phyloP scores from a whole-genome alignment of 768 basidiomycete species.

The Leccinum aurantiacum region DNA sequence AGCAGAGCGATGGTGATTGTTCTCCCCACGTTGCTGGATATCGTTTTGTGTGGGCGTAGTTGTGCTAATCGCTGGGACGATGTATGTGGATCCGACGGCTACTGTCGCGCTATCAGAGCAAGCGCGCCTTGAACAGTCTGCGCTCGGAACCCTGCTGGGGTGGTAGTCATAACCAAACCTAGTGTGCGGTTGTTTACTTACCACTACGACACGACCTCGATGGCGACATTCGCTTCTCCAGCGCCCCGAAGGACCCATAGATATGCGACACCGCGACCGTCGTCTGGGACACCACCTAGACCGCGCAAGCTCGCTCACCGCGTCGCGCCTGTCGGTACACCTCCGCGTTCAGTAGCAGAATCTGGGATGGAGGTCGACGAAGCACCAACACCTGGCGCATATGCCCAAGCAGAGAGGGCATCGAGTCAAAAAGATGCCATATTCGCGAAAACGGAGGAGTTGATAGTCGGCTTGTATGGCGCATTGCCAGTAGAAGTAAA shows the following conservation, averaged over 20 bases:
- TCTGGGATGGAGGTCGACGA: conserved; percentile 74
- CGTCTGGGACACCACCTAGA: conserved; percentile 28
- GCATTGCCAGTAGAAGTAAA: conserved; percentile 72
- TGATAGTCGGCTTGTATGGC: conserved; percentile 66
- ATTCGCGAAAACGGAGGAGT: conserved; percentile 74
- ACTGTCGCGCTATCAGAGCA: too few relatives aligned
- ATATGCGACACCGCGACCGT: conserved; percentile 28
- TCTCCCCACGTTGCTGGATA: too few relatives aligned
- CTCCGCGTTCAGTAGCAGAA: conserved; percentile 38
- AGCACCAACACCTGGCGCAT: conserved; percentile 38
- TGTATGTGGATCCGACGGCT: too few relatives aligned
- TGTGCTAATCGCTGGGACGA: too few relatives aligned
- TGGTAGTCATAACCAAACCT: too few relatives aligned
- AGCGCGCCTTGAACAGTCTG: too few relatives aligned
- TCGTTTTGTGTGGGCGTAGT: too few relatives aligned
- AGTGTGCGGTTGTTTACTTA: conserved; percentile 8
- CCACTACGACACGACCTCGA: conserved; percentile 13
- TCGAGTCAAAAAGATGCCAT: conserved; percentile 36
- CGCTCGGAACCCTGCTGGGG: too few relatives aligned
- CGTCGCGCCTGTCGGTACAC: conserved; percentile 17
- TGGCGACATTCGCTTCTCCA: conserved; percentile 60
- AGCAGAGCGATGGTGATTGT: too few relatives aligned
- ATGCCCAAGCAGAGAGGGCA: conserved; percentile 39
- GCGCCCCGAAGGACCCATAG: conserved; percentile 52
- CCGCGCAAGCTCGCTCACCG: conserved; percentile 29